phyloP scores from a whole-genome alignment of 805 yeast genomes.

The Lachancea cidri region DNA sequence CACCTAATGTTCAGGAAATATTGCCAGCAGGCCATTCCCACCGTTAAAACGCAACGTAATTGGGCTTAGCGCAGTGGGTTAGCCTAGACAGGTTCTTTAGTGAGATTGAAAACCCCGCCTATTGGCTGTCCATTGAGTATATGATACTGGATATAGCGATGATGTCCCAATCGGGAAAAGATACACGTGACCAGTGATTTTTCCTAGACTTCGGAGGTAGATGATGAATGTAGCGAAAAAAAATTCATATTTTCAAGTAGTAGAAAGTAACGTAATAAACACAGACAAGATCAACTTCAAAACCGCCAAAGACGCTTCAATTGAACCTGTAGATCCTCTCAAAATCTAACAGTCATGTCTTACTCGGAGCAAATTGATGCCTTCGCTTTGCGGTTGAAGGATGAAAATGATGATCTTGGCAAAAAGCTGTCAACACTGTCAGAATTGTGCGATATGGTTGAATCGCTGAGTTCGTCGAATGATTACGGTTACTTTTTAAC shows the following conservation, averaged over 20 bases:
- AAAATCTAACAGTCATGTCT: conserved; percentile 26
- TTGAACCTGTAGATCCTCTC: neutral
- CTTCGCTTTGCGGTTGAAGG: conserved; percentile 57
- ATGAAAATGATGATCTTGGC: conserved; percentile 50
- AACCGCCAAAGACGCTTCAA: neutral
- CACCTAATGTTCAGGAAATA: too few relatives aligned
- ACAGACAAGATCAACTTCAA: neutral
- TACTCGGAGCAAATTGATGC: conserved; percentile 53
- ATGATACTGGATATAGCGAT: too few relatives aligned
- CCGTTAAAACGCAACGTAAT: too few relatives aligned
- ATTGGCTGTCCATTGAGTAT: too few relatives aligned
- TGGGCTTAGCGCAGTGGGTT: too few relatives aligned
- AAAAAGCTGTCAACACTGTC: conserved; percentile 64
- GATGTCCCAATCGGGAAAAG: conserved; percentile 18
- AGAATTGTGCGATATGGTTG: conserved; percentile 83
- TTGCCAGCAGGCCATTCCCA: too few relatives aligned
- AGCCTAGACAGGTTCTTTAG: neutral
- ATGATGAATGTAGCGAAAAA: neutral
- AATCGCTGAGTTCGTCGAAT: conserved; percentile 70
- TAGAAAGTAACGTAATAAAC: neutral
- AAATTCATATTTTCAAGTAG: neutral
- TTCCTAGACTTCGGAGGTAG: conserved; percentile 13
- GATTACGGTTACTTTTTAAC: conserved; percentile 77
- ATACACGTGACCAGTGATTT: conserved; percentile 15
- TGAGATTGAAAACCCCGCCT: neutral